Conservation (phyloP, 768 basidiomycete genomes). For the Suillus alpinus region DNA sequence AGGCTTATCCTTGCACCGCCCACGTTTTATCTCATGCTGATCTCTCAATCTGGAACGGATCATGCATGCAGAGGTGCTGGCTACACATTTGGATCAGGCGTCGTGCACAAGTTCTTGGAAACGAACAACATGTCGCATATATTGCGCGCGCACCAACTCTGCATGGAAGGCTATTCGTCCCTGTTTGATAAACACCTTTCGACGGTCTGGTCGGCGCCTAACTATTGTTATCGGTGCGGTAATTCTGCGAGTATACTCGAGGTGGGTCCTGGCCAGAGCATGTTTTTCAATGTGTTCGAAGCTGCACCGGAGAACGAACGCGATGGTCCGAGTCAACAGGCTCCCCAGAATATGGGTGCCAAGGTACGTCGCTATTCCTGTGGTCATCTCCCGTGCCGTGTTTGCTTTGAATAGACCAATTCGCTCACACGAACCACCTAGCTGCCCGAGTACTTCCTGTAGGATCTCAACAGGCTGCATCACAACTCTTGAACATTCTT, state of each 20-base stretch:
- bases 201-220: conserved; percentile 98
- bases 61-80: conserved; percentile 76
- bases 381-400: neutral
- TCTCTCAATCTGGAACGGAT: conserved; percentile 8
- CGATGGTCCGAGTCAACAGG: conserved; percentile 82
- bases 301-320: conserved; percentile 98
- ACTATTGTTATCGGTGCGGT: conserved; percentile 98
- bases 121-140: conserved; percentile 97
- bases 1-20: conserved; percentile 11
- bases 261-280: conserved; percentile 82
- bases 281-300: conserved; percentile 97
- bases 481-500: conserved; percentile 2
- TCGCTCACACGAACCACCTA: conserved; percentile 24
- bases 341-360: conserved; percentile 63
- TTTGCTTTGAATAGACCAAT: conserved; percentile 3
- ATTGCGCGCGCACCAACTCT: conserved; percentile 95
- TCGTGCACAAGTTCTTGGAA: conserved; percentile 96
- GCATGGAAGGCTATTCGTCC: conserved; percentile 99
- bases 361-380: conserved; percentile 48
- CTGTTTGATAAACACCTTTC: conserved; percentile 93
- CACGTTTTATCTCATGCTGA: conserved; percentile 8
- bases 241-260: conserved; percentile 96
- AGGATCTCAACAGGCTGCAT: conserved; percentile 8
- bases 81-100: conserved; percentile 97
- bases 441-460: conserved; percentile 82